Percentiles rank a stretch among this genome's conserved stretches.
These are phyloP conservation scores for Singerocomus rubriflavus DNA, from an alignment of 1,284 basidiomycete species.

Conservation along the genomic window DNA sequence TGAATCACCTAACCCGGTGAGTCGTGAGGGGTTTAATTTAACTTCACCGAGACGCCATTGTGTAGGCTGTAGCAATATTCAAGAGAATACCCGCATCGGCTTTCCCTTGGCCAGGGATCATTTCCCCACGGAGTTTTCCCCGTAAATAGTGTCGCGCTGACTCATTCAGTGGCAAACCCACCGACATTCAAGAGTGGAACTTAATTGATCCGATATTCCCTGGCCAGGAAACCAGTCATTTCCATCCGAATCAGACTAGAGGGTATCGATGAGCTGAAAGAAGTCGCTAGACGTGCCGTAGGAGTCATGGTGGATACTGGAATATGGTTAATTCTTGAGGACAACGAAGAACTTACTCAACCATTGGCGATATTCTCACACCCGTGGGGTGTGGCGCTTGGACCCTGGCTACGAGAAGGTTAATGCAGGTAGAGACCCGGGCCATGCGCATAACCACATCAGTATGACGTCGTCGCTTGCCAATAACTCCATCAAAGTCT, in stretches of 20 bases:
- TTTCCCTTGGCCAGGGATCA: background rate
- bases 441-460: no score
- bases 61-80: background rate
- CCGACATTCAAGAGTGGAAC: background rate
- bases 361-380: background rate
- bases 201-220: background rate
- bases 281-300: no score
- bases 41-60: background rate
- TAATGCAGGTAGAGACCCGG: background rate
- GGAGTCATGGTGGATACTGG: no score
- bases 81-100: background rate
- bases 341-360: background rate
- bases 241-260: background rate
- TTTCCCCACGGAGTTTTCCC: background rate
- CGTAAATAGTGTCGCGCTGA: background rate
- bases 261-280: no score
- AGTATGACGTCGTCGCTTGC: background rate
- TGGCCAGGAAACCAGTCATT: background rate
- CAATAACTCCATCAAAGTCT: no score
- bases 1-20: background rate
- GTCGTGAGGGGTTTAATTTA: no score
- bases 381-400: background rate
- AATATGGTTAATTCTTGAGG: background rate
- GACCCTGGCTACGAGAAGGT: background rate
- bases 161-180: background rate